Percentiles rank a stretch among this genome's conserved stretches.
Conservation (phyloP, 2,329 filamentous ascomycete genomes). For the Xylaria sp. region DNA sequence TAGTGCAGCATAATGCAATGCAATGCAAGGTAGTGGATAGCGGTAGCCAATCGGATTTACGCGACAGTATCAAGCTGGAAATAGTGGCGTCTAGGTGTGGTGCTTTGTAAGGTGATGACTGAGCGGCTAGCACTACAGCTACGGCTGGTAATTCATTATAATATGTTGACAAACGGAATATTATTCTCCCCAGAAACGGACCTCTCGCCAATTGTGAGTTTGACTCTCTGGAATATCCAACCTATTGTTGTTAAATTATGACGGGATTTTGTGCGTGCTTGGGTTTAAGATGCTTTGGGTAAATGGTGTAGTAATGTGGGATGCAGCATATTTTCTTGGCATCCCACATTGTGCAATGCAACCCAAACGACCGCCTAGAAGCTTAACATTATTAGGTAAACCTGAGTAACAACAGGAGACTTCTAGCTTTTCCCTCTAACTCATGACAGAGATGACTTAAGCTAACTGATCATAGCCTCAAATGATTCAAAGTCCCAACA, state of each 20-base stretch:
- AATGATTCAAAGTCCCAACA: background rate
- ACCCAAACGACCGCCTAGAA: conserved; percentile 17
- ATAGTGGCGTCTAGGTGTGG: background rate
- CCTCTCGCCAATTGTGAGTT: background rate
- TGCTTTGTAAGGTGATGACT: conserved; percentile 35
- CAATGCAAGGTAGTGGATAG: background rate
- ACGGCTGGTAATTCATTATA: conserved; percentile 16
- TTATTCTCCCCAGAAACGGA: background rate
- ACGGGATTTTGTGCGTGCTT: no score
- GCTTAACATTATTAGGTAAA: background rate
- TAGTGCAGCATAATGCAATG: background rate
- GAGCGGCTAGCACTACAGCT: background rate
- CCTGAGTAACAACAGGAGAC: background rate
- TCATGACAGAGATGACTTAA: conserved; percentile 7
- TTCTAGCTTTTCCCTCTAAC: background rate
- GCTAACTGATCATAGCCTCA: conserved; percentile 1
- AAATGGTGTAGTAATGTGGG: background rate
- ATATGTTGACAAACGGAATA: conserved; percentile 24
- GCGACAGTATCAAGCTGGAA: background rate
- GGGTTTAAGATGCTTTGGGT: background rate
- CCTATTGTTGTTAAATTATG: background rate
- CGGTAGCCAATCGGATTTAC: conserved; percentile 22
- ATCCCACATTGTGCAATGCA: conserved; percentile 28
- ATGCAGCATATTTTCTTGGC: conserved; percentile 23
- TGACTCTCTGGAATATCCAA: background rate